Evolutionary conservation across 2,329 filamentous ascomycete species (phyloP).

Genomic region (Botrytis deweyae): DNA sequence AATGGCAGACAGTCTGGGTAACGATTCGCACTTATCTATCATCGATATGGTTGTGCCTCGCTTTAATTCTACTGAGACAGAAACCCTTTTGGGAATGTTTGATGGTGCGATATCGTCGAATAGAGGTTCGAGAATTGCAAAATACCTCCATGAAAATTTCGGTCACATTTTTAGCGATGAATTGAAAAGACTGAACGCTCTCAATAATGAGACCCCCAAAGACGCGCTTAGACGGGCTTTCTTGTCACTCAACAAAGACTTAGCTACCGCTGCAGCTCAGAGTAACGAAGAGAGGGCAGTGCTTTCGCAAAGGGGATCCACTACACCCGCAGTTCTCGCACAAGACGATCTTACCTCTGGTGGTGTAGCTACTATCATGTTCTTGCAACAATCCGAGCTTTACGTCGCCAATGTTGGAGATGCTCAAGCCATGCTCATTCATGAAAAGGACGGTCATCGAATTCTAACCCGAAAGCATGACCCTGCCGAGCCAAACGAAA

Average conservation of each 20-base stretch:
- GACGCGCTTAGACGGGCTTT: constrained; percentile 88
- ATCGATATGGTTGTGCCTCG: constrained; percentile 93
- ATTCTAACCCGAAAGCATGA: constrained; percentile 91
- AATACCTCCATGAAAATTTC: constrained; percentile 96
- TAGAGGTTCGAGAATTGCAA: constrained; percentile 92
- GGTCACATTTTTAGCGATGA: constrained; percentile 80
- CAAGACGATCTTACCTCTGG: constrained; percentile 89
- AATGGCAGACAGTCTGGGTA: constrained; percentile 94
- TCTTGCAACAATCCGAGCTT: constrained; percentile 84
- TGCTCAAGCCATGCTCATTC: constrained; percentile 91
- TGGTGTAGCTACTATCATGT: constrained; percentile 87
- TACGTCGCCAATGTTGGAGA: constrained; percentile 96
- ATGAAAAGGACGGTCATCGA: constrained; percentile 78
- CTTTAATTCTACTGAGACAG: constrained; percentile 85
- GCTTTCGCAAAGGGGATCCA: constrained; percentile 67
- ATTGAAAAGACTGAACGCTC: constrained; percentile 67
- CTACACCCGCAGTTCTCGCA: constrained; percentile 72
- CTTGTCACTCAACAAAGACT: constrained; percentile 86
- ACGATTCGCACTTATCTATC: constrained; percentile 90
- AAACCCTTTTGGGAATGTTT: constrained; percentile 91
- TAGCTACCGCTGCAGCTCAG: constrained; percentile 80
- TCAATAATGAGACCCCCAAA: constrained; percentile 69
- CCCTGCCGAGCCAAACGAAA: constrained; percentile 79
- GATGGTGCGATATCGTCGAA: constrained; percentile 88
- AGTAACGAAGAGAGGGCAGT: constrained; percentile 71